A percentile compares a stretch with the other conserved stretches of the same genome.
Conservation (phyloP, 495 filamentous ascomycete species). For the Penicillium pancosmium region DNA sequence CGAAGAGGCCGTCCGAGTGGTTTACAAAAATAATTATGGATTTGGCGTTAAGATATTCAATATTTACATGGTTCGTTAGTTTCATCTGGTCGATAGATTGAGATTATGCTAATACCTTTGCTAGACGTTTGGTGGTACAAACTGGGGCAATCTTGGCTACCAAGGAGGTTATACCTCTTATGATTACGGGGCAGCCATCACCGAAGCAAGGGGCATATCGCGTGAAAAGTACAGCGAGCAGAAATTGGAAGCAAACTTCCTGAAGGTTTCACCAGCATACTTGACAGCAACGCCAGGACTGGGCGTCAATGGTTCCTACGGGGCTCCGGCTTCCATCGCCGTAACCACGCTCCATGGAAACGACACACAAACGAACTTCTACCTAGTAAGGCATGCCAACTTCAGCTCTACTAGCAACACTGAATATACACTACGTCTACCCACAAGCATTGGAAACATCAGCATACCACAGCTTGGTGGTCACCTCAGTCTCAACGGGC, state of each 20-base stretch:
- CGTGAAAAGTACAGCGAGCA: slow-evolving; percentile 75
- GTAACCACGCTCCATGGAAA: slow-evolving; percentile 57
- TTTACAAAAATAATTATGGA: slow-evolving; percentile 75
- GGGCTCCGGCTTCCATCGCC: slow-evolving; percentile 46
- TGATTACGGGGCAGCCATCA: slow-evolving; percentile 65
- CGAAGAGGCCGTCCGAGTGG: slow-evolving; percentile 66
- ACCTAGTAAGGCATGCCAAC: slow-evolving; percentile 58
- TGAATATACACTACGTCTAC: slow-evolving; percentile 56
- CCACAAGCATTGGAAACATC: slow-evolving; percentile 57
- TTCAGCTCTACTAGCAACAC: slow-evolving; percentile 53
- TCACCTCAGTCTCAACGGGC: slow-evolving; percentile 62
- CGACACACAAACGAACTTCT: slow-evolving; percentile 54
- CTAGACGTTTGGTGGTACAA: slow-evolving; percentile 65
- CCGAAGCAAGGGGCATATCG: slow-evolving; percentile 59
- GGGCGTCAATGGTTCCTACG: slow-evolving; percentile 47
- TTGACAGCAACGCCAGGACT: slow-evolving; percentile 48
- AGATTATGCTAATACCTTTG: slow-evolving; percentile 5
- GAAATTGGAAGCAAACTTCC: slow-evolving; percentile 69
- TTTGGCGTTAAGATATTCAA: slow-evolving; percentile 60
- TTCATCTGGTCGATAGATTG: background rate
- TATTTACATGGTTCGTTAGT: slow-evolving; percentile 60
- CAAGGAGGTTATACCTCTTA: slow-evolving; percentile 69
- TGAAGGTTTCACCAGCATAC: slow-evolving; percentile 66
- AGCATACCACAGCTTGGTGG: slow-evolving; percentile 61
- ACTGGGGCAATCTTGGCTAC: slow-evolving; percentile 78